Evolutionary conservation across 345 rosid genomes (phyloP).

Genomic region (Turnera subulata): DNA sequence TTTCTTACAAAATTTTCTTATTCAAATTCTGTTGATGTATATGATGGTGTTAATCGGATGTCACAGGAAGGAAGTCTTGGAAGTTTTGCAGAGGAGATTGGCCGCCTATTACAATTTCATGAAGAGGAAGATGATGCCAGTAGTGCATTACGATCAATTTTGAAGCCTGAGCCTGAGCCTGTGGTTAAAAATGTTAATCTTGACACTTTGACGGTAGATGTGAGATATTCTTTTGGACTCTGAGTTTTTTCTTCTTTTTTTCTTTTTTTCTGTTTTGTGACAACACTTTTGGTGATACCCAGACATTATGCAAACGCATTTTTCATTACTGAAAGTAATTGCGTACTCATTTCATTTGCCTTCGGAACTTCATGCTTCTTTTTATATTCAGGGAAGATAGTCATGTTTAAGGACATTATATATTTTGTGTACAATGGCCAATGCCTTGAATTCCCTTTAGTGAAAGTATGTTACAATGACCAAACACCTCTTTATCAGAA

Average conservation of each 20-base stretch:
- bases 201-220: conserved; percentile 35
- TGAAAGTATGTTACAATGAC: no score
- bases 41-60: conserved; percentile 9
- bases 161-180: conserved; percentile 46
- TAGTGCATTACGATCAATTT: conserved; percentile 41
- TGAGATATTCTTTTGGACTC: conserved; percentile 18
- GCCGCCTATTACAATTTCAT: conserved; percentile 44
- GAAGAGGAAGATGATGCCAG: conserved; percentile 84
- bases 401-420: background rate
- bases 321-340: background rate
- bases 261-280: no score
- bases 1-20: background rate
- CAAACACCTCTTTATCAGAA: no score
- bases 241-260: no score
- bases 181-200: conserved; percentile 33
- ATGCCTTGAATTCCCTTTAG: background rate
- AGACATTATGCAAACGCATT: no score
- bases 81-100: conserved; percentile 54
- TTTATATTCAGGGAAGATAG: background rate
- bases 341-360: background rate
- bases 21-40: background rate
- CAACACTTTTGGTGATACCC: no score
- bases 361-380: background rate
- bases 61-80: conserved; percentile 62
- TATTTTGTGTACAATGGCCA: background rate